A percentile compares a stretch with the other conserved stretches of the same genome.
phyloP scores from a whole-genome alignment of 495 filamentous ascomycete genomes.

The Letharia columbiana region DNA sequence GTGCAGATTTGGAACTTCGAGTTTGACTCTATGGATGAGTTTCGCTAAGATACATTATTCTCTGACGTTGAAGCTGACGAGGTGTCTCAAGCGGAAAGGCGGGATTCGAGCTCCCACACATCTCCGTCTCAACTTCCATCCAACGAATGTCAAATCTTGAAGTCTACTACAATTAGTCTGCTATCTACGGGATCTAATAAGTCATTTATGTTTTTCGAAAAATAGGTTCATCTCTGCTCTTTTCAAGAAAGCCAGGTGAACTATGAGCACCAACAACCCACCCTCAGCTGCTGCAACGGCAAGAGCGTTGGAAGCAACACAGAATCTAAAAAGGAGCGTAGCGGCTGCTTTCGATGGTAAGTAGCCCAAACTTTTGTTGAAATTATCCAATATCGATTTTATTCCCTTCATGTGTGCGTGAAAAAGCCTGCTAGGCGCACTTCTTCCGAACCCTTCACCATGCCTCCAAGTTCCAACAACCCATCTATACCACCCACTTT shows the following conservation, averaged over 20 bases:
- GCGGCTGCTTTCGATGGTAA: constrained; percentile 76
- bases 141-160: neutral
- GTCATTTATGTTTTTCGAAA: neutral
- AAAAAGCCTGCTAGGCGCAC: neutral
- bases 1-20: too few species aligned
- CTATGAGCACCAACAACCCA: constrained; percentile 12
- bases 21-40: too few species aligned
- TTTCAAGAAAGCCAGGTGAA: neutral
- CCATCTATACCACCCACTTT: neutral
- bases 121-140: neutral
- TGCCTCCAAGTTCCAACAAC: neutral
- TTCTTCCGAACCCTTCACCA: neutral
- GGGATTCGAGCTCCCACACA: neutral
- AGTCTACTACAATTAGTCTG: neutral
- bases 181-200: neutral
- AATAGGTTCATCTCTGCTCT: neutral
- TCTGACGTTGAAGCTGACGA: too few species aligned
- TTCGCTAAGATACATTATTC: too few species aligned
- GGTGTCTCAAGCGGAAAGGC: neutral
- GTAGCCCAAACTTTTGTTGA: constrained; percentile 19
- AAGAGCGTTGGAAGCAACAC: constrained; percentile 31
- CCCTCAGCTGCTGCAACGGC: constrained; percentile 21
- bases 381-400: constrained; percentile 4
- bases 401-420: constrained; percentile 9
- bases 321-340: constrained; percentile 61